Evolutionary conservation across 805 yeast species (phyloP).

Genomic region (Candida nitratophila): DNA sequence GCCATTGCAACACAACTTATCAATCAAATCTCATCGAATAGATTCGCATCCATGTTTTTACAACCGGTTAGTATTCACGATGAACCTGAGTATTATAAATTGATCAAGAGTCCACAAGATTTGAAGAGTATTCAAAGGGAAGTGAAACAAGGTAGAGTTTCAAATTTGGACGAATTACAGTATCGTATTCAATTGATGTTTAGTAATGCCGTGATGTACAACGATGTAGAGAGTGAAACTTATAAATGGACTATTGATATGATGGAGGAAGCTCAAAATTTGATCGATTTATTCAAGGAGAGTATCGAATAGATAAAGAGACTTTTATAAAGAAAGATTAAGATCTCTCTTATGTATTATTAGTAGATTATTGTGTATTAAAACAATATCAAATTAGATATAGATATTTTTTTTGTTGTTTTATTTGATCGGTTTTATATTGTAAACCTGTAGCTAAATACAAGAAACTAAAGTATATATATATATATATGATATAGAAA

Average conservation of each 20-base stretch:
- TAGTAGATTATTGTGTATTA: not conserved
- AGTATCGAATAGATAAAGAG: conserved; percentile 7
- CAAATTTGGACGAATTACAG: conserved; percentile 45
- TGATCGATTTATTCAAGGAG: conserved; percentile 53
- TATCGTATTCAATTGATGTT: conserved; percentile 69
- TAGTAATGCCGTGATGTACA: conserved; percentile 81
- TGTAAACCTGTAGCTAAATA: conserved; percentile 6
- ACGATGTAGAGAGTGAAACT: conserved; percentile 56
- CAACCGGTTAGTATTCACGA: conserved; percentile 61
- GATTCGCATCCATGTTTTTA: conserved; percentile 67
- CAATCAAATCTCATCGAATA: conserved; percentile 58
- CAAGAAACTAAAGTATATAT: conserved; percentile 5
- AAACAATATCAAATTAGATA: no score
- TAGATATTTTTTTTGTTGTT: not conserved
- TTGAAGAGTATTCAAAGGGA: conserved; percentile 52
- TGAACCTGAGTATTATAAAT: conserved; percentile 61
- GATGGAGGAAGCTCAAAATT: conserved; percentile 57
- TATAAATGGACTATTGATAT: conserved; percentile 58
- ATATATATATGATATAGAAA: not conserved
- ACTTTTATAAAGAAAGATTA: no score
- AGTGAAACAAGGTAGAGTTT: conserved; percentile 53
- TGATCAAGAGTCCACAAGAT: conserved; percentile 61
- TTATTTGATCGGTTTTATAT: not conserved
- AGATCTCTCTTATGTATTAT: no score
- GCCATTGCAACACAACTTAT: conserved; percentile 54